phyloP scores from a whole-genome alignment of 2,329 filamentous ascomycete species.

The Corinectria fuckeliana region DNA sequence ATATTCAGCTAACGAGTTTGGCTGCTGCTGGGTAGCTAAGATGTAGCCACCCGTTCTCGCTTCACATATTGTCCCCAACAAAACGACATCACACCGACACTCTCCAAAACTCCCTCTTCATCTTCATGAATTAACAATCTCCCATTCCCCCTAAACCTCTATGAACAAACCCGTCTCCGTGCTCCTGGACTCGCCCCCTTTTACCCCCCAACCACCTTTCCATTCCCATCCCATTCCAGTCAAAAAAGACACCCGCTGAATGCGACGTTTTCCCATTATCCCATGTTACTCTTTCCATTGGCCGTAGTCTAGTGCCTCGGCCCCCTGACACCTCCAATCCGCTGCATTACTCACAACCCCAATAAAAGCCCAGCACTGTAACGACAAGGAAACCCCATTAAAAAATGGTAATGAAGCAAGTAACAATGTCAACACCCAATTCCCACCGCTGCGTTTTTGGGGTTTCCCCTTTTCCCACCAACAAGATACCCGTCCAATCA shows the following conservation, averaged over 20 bases:
- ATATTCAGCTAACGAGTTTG: too few species aligned
- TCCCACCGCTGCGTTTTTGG: conserved; percentile 12
- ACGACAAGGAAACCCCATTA: conserved; percentile 12
- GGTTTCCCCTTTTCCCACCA: conserved; percentile 9
- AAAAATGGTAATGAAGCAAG: conserved; percentile 15
- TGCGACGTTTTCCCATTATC: conserved; percentile 13
- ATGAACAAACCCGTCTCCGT: conserved; percentile 6
- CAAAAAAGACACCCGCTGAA: conserved; percentile 10
- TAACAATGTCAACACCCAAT: conserved; percentile 19
- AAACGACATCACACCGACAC: neutral
- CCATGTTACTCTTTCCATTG: conserved; percentile 3
- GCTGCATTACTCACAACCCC: conserved; percentile 16
- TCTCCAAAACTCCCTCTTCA: neutral
- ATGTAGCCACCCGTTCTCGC: neutral
- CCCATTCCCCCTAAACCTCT: conserved; percentile 9
- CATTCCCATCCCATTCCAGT: conserved; percentile 8
- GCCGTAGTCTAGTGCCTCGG: conserved; percentile 14
- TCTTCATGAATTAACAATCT: conserved; percentile 17
- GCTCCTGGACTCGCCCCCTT: neutral
- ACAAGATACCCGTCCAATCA: conserved; percentile 4
- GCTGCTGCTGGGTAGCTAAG: neutral
- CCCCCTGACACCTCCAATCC: neutral
- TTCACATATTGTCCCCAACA: neutral
- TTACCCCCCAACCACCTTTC: neutral
- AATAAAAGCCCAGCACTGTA: conserved; percentile 7